Evolutionary conservation across 2,329 filamentous ascomycete species (phyloP), one percentile per base, ranked within the genome.

Genomic region (Gaeumannomyces sp.): DNA sequence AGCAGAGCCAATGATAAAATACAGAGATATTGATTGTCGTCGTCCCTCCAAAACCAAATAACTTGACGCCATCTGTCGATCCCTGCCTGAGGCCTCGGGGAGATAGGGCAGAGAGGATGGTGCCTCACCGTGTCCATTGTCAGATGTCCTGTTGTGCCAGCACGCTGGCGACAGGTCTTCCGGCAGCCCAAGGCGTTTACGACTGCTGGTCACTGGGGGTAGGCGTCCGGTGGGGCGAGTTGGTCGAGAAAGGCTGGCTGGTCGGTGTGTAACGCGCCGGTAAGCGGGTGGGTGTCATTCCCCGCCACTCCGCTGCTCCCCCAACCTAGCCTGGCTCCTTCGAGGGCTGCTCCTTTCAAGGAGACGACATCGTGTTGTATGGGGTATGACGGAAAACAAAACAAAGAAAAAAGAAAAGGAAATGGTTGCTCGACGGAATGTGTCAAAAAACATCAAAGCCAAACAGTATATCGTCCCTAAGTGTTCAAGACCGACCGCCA

Each of bases 381-480:
- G 8, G 45, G 45, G 22, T n/a, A 53, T n/a, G 45, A 53, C 45
- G 22, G 45, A n/a, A 25, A 53, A 25, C 45, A n/a, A 53, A 19
- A 64, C 56, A 28, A 62, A 60, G 53, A 35, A 29, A 65, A 60
- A 60, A 57, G 27, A 60, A 60, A 31, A 53, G 57, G 57, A 62
- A 62, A 33, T 22, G 58, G 29, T 31, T 60, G 58, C 60, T 61
- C 10, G 31, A 56, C 58, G 53, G 59, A 61, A 60, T 61, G 35
- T 56, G 38, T 62, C 64, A 64, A 64, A 53, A 45, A 64, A 64
- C 57, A 29, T 60, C 62, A 60, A 66, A 66, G 59, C 65, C 62
- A 66, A 62, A 60, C 60, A 66, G 62, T 66, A 66, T 62, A 64
- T 66, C 65, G 60, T 29, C 59, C 65, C 57, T 63, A 64, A 64